phyloP scores from a whole-genome alignment of 2,329 filamentous ascomycete species.

The Escovopsis sp. region DNA sequence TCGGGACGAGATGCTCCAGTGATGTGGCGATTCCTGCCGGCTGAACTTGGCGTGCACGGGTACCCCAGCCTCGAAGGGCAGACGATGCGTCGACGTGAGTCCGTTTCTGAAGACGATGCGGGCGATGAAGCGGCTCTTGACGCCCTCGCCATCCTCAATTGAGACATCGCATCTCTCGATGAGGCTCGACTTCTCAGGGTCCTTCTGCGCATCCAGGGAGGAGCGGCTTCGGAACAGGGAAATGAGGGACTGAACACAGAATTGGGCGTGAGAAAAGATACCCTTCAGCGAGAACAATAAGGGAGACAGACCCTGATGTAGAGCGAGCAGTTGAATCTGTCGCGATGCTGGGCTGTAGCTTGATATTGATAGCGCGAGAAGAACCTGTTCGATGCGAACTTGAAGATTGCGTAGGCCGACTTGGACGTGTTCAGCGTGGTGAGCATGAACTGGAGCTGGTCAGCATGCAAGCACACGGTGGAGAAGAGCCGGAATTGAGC shows the following conservation, averaged over 20 bases:
- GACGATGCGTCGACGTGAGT: slow-evolving; percentile 59
- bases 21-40: slow-evolving; percentile 46
- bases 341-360: slow-evolving; percentile 31
- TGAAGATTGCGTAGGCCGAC: slow-evolving; percentile 62
- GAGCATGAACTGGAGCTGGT: slow-evolving; percentile 42
- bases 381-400: slow-evolving; percentile 51
- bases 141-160: slow-evolving; percentile 54
- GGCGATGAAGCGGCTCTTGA: slow-evolving; percentile 58
- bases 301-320: slow-evolving; percentile 45
- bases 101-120: slow-evolving; percentile 62
- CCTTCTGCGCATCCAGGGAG: slow-evolving; percentile 38
- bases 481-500: neutral
- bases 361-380: slow-evolving; percentile 59
- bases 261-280: too few species aligned
- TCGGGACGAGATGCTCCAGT: slow-evolving; percentile 57
- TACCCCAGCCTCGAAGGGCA: slow-evolving; percentile 60
- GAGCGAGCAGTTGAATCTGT: slow-evolving; percentile 59
- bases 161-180: slow-evolving; percentile 62
- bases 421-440: slow-evolving; percentile 68
- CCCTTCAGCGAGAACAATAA: neutral
- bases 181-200: slow-evolving; percentile 48
- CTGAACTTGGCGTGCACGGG: slow-evolving; percentile 66
- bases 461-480: slow-evolving; percentile 1
- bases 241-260: slow-evolving; percentile 39
- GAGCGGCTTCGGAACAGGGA: slow-evolving; percentile 58